These are phyloP conservation scores for Backusella psychrophila DNA, from an alignment of 192 early-diverging fungal genomes.

Conservation along the genomic window DNA sequence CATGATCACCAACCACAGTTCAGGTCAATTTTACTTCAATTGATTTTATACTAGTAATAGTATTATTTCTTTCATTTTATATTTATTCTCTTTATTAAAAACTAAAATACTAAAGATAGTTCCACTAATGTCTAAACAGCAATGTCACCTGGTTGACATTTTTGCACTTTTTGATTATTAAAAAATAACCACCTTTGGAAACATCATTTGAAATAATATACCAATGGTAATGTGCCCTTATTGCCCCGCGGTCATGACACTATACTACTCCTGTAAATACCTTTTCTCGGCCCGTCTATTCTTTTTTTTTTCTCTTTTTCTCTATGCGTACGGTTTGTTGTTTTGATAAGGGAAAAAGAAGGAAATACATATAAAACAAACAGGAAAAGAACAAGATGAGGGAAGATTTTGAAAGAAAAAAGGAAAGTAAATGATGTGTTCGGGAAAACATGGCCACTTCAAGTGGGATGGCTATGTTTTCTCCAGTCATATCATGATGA, in stretches of 20 bases:
- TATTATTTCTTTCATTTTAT: neutral
- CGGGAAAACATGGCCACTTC: neutral
- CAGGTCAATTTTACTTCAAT: neutral
- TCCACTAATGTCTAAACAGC: neutral
- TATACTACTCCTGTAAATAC: neutral
- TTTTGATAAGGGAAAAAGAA: neutral
- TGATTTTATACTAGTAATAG: neutral
- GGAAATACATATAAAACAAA: neutral
- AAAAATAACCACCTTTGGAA: constrained; percentile 1
- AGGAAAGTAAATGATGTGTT: neutral
- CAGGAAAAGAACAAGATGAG: neutral
- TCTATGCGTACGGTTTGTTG: neutral
- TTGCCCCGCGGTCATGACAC: neutral
- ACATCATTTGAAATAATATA: neutral
- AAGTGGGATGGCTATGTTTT: neutral
- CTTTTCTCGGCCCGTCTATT: neutral
- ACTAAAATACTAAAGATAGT: neutral
- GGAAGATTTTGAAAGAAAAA: neutral
- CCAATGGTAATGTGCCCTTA: neutral
- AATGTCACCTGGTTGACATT: neutral
- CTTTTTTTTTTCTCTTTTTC: neutral
- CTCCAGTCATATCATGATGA: neutral
- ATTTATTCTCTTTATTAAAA: neutral
- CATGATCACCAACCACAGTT: neutral
- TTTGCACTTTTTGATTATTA: neutral